Percentiles rank a stretch among this genome's conserved stretches.
These are phyloP conservation scores for Fusarium metavorans DNA, from an alignment of 2,329 filamentous ascomycete genomes.

Conservation along the genomic window DNA sequence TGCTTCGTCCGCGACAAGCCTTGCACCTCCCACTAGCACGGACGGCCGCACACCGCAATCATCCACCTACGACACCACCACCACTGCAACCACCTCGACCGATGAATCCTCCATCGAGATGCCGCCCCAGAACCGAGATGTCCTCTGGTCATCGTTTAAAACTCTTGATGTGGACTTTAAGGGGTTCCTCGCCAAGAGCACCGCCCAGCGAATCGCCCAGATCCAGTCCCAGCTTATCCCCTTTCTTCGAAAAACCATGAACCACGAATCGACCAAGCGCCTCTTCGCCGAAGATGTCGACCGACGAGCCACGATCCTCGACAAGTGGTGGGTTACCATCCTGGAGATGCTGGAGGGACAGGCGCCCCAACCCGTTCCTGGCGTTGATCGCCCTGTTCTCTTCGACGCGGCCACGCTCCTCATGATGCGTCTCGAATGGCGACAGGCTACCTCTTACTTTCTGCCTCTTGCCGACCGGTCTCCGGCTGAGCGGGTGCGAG, in stretches of 20 bases:
- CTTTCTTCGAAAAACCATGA: constrained; percentile 78
- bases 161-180: constrained; percentile 61
- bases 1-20: constrained; percentile 60
- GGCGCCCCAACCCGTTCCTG: constrained; percentile 76
- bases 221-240: constrained; percentile 79
- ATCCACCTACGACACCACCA: constrained; percentile 55
- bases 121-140: constrained; percentile 59
- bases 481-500: constrained; percentile 58
- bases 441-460: constrained; percentile 76
- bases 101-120: constrained; percentile 62
- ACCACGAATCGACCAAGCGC: constrained; percentile 72
- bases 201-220: constrained; percentile 78
- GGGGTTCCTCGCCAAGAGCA: constrained; percentile 79
- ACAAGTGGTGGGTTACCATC: constrained; percentile 90
- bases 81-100: constrained; percentile 50
- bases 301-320: constrained; percentile 80
- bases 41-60: constrained; percentile 54
- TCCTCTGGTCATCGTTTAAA: constrained; percentile 68
- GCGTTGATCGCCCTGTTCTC: constrained; percentile 84
- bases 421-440: constrained; percentile 92
- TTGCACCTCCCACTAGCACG: constrained; percentile 54
- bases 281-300: constrained; percentile 87
- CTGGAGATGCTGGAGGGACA: constrained; percentile 84
- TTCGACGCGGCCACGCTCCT: constrained; percentile 83
- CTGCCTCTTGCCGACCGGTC: constrained; percentile 70